Base-by-base conservation (phyloP, 2,329 filamentous ascomycete species). In the Colletotrichum siamense region DNA sequence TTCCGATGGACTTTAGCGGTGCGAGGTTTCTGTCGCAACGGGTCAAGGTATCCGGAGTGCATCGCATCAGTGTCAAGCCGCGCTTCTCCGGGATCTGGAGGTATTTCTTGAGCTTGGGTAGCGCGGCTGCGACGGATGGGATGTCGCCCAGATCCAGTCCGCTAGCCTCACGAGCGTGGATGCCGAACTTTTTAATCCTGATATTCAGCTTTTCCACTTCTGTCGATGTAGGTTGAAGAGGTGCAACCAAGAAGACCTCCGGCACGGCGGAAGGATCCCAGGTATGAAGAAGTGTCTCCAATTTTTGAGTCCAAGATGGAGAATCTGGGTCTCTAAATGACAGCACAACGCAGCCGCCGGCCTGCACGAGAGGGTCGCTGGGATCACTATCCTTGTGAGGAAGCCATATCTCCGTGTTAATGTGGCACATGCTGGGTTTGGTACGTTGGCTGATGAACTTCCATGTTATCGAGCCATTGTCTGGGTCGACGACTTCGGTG, bases 361-460 rank as follows among this genome's bases (percentile, higher is more conserved):
- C 34, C 6, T 59, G 68, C 13, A 78, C 77, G n/a, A 79, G 28
- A 12, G 69, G 44, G 26, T 79, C 75, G 2, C n/a, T 9, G 1
- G 6, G 9, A 18, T 62, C 52, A 28, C 68, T 67, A 0, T n/a
- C 6, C 8, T 72, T 55, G 32, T 44, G 67, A 0, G 78, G 78
- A 22, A 79, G 69, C 75, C 75, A 78, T 8, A 79, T 69, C 16
- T 79, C 78, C 8, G 77, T 72, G 4, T 59, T 64, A 22, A 78
- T 78, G 15, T 66, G 75, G 22, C 75, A 70, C 78, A 79, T 79
- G 39, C 44, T 59, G 3, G 78, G 78, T 57, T 77, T 79, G 0
- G 77, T 79, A 32, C 81, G 79, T 62, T 82, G 81, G 16, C 81
- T 82, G 55, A 82, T 76, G 28, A 82, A 82, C 1, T 78, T 79